Evolutionary conservation across 768 basidiomycete species (phyloP).

Genomic region (Cantharellus cinnabarinus): DNA sequence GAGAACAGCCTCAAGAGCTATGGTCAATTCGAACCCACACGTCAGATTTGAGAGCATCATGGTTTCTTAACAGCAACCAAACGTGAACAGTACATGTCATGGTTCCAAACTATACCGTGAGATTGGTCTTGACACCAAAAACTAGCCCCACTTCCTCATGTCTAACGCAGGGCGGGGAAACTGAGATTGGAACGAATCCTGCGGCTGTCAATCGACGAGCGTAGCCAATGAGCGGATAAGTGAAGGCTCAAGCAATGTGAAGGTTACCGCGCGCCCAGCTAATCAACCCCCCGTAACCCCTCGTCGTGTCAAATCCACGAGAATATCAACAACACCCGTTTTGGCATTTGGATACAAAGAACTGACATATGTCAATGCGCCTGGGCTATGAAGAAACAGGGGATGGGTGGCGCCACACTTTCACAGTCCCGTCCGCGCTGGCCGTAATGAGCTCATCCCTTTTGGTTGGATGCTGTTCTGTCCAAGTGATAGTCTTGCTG

Average conservation of each 20-base stretch:
- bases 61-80: too few relatives aligned
- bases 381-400: neutral
- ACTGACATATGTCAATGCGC: neutral
- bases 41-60: too few relatives aligned
- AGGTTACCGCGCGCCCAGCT: neutral
- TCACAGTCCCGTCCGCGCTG: constrained; percentile 78
- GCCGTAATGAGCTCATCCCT: constrained; percentile 71
- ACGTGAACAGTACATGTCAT: too few relatives aligned
- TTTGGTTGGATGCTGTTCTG: constrained; percentile 71
- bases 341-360: neutral
- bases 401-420: constrained; percentile 40
- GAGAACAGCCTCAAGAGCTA: too few relatives aligned
- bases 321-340: neutral
- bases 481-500: constrained; percentile 74
- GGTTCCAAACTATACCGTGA: too few relatives aligned
- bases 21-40: too few relatives aligned
- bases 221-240: neutral
- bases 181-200: neutral
- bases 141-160: neutral
- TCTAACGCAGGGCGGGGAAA: neutral
- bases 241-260: neutral
- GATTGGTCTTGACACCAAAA: neutral
- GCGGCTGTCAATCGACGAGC: neutral
- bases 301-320: too few relatives aligned
- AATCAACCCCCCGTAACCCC: too few relatives aligned